Evolutionary conservation across 495 filamentous ascomycete genomes (phyloP).

Genomic region (Clohesyomyces aquaticus): DNA sequence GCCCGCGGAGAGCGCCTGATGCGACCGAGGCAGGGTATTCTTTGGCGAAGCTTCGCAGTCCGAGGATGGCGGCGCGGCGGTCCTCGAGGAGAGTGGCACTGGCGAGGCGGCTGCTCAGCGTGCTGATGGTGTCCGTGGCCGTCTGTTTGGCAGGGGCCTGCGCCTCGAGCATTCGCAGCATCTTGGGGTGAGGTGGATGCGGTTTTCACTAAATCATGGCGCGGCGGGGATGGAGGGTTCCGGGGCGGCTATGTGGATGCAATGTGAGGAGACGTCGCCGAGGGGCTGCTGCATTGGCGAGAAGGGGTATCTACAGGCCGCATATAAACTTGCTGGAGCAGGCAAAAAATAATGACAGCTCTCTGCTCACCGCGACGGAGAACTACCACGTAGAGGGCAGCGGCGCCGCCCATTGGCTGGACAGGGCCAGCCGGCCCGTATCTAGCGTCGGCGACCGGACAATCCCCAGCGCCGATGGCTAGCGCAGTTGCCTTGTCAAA

Average conservation of each 20-base stretch:
- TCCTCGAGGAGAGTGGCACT: slow-evolving; percentile 92
- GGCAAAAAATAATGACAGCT: not conserved
- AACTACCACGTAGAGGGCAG: not conserved
- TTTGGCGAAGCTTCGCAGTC: slow-evolving; percentile 92
- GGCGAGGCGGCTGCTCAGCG: slow-evolving; percentile 80
- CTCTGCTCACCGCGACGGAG: no score
- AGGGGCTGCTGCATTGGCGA: not conserved
- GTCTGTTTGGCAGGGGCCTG: slow-evolving; percentile 94
- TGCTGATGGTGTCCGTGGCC: slow-evolving; percentile 88
- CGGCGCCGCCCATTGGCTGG: no score
- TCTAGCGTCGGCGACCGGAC: no score
- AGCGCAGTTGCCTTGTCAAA: no score
- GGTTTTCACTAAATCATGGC: slow-evolving; percentile 27
- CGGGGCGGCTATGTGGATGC: not conserved
- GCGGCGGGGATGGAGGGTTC: slow-evolving; percentile 3
- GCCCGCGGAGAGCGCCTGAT: slow-evolving; percentile 79
- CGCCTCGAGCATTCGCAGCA: slow-evolving; percentile 85
- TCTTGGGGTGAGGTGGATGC: slow-evolving; percentile 47
- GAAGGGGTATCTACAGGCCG: not conserved
- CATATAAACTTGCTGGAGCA: not conserved
- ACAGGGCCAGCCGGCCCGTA: no score
- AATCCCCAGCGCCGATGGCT: no score
- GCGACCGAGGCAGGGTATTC: slow-evolving; percentile 96
- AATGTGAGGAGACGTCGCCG: not conserved
- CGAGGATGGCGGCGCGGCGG: slow-evolving; percentile 87